These are phyloP conservation scores for Chenopodium formosanum DNA, from an alignment of 148 eudicot species.

Conservation along the genomic window DNA sequence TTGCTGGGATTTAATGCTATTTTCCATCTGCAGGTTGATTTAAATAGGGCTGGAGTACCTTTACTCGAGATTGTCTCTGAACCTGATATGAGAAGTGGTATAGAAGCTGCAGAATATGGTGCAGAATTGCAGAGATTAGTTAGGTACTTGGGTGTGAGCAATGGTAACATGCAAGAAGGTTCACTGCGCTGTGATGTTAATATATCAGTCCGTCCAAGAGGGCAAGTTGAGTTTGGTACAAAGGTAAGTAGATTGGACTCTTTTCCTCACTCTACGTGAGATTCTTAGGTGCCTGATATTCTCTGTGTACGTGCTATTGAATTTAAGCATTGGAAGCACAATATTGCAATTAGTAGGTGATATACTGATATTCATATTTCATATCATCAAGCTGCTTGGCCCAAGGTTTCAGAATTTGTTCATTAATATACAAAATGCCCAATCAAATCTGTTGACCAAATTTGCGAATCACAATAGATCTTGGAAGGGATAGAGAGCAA, in stretches of 20 bases:
- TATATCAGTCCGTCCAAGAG: slow-evolving; percentile 79
- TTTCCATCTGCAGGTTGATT: slow-evolving; percentile 66
- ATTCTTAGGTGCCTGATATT: not conserved
- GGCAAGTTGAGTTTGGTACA: slow-evolving; percentile 88
- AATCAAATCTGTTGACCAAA: not conserved
- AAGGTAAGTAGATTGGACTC: slow-evolving; percentile 48
- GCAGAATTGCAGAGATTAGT: slow-evolving; percentile 94
- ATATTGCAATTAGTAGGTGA: not conserved
- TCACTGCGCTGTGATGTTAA: slow-evolving; percentile 97
- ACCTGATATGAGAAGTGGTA: slow-evolving; percentile 96
- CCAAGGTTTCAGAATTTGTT: not conserved
- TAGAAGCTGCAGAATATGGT: slow-evolving; percentile 98
- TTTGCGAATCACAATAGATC: not conserved
- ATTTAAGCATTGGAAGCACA: not conserved
- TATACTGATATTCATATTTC: not conserved
- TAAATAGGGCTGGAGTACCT: slow-evolving; percentile 97
- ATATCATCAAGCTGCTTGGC: not conserved
- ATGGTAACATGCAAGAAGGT: slow-evolving; percentile 99
- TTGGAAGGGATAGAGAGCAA: not conserved
- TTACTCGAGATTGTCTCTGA: slow-evolving; percentile 98
- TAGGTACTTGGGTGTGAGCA: slow-evolving; percentile 86
- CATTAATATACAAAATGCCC: not conserved
- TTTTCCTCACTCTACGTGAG: not conserved
- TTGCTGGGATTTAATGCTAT: not conserved
- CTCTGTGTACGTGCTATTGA: not conserved